Base-by-base conservation (phyloP, 495 filamentous ascomycete genomes). In the Arthonia radiata region DNA sequence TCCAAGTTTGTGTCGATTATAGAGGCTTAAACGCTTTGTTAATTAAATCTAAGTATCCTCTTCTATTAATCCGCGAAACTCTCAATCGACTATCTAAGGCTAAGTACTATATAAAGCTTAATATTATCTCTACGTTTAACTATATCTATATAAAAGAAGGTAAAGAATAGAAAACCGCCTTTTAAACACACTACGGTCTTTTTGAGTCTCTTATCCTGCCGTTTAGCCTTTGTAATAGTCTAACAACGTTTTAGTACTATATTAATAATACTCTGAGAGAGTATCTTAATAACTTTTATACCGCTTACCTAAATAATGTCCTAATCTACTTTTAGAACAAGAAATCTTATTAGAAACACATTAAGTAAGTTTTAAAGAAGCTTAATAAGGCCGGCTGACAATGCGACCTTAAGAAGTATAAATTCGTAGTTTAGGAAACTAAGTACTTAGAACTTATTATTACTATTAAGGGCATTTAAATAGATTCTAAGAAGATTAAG, bases 71-170 rank as follows among this genome's bases (percentile, higher is more conserved):
- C 24, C 15, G 25, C 10, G 40, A 43, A 32, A 37, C 34, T 3
- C 38, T 41, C 2, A n/a, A 25, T 9, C 29, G 13, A 2, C 14
- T 41, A 8, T 17, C 13, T 11, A 13, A 22, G 24, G 41, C 34
- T 6, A 37, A 40, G 17, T 37, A 18, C 18, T 44, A 25, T 24
- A 37, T 34, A 12, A 43, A 43, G 27, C 25, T 43, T 6, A 37
- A 43, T 26, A 31, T 61, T 6, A 33, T 38, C 2, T 22, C 45
- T 16, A 48, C 41, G 1, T 61, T 52, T 25, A 36, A 62, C 25
- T 21, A 36, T 1, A 40, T 62, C 0, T 5, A 42, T 0, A 48
- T 57, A 0, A 14, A 28, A 6, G 19, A 36, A 23, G 37, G 34
- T 0, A 24, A 46, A 8, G 38, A 56, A 23, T 49, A 33, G 33